Evolutionary conservation across 1,284 basidiomycete species (phyloP).

Genomic region (Trametes polyzona): DNA sequence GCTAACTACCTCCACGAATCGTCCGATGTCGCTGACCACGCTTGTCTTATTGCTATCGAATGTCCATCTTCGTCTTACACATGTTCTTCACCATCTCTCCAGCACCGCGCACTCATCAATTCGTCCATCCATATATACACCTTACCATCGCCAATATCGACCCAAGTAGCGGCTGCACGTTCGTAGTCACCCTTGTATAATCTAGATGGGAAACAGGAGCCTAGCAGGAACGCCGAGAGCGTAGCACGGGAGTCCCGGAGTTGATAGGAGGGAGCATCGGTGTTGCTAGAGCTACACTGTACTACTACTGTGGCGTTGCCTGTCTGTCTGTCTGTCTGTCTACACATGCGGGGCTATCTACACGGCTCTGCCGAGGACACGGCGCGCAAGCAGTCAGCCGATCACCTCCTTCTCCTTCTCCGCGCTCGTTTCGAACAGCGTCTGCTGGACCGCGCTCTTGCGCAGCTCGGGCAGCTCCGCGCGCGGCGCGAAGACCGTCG

Average conservation of each 20-base stretch:
- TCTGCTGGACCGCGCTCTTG: slow-evolving; percentile 28
- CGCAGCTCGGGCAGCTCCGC: slow-evolving; percentile 47
- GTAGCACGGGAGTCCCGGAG: too few species aligned
- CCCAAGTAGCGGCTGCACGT: background rate
- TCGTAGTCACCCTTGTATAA: slow-evolving; percentile 13
- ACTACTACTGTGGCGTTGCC: too few species aligned
- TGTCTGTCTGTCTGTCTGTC: too few species aligned
- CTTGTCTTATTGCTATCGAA: slow-evolving; percentile 19
- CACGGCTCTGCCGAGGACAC: background rate
- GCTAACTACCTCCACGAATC: slow-evolving; percentile 19
- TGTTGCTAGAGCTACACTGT: slow-evolving; percentile 6
- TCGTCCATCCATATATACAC: background rate
- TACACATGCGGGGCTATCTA: background rate
- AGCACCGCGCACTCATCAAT: background rate
- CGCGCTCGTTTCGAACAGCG: slow-evolving; percentile 15
- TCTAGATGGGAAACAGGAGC: background rate
- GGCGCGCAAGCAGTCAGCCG: slow-evolving; percentile 11
- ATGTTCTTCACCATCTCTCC: too few species aligned
- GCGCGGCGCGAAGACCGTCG: slow-evolving; percentile 64
- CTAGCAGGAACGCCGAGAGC: too few species aligned
- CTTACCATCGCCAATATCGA: background rate
- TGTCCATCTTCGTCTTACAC: too few species aligned
- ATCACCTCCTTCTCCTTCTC: slow-evolving; percentile 26
- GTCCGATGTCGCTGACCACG: background rate
- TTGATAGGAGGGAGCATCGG: background rate